Base-by-base conservation (phyloP, 768 basidiomycete species). In the Russula olivacea region DNA sequence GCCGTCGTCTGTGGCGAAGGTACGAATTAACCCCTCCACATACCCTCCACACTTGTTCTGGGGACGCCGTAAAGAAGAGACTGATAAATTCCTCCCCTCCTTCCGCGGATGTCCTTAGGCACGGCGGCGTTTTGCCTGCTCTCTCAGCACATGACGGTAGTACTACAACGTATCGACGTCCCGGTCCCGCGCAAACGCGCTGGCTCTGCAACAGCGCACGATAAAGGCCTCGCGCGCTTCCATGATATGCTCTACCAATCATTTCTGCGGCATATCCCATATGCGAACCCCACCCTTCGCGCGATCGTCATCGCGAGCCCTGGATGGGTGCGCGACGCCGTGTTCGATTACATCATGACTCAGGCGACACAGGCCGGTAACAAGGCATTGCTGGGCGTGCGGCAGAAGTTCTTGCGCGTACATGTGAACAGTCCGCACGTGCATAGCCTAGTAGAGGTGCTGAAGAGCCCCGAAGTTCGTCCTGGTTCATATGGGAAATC, bases 221-320 rank as follows among this genome's bases (percentile, higher is more conserved):
- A 99, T 70, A 97, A 95, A 79, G 95, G 92, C 0, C 79, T 96
- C 72, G 70, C 78, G 17, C 89, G 82, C 65, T 99, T 95, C 76
- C 89, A 94, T 70, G 78, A 81, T n/a, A 83, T 86, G 14, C 75
- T 98, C 2, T 98, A 91, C 71, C 84, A 93, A 28, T 84, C 91
- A 0, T 91, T 98, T 68, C 73, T 93, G 5, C 83, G 96, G 19
- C 93, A 98, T 72, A 89, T 99, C 66, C 95, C 97, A 3, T 97
- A 86, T 69, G 76, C 82, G 23, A 85, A 81, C 65, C 80, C 79
- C 1, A 79, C 81, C 36, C 78, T 98, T 48, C 88, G 88, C 49
- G 96, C 90, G 3, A 91, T 99, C 69, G 91, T 99, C 52, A 89
- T 99, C 70, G 97, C 97, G 6, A 94, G 91, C 68, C 97, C 97